Evolutionary conservation across 352 stramenopile species (phyloP).

Genomic region (Lagenidium giganteum): DNA sequence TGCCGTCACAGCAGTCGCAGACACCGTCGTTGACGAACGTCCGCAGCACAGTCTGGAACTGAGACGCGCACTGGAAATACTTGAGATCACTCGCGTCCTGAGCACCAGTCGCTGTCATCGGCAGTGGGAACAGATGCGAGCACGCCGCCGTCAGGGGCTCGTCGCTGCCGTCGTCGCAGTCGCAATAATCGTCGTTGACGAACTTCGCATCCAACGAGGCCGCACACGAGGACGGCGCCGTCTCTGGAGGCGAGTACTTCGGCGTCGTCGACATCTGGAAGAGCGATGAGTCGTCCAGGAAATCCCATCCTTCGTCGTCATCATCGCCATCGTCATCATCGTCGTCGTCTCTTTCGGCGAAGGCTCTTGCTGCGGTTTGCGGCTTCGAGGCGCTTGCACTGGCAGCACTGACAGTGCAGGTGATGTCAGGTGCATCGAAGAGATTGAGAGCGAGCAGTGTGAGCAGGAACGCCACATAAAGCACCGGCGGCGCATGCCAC

Average conservation of each 20-base stretch:
- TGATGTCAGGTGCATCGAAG: no score
- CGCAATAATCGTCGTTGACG: slow-evolving; percentile 93
- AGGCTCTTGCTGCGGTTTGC: no score
- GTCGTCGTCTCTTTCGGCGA: slow-evolving; percentile 15
- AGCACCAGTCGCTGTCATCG: slow-evolving; percentile 5
- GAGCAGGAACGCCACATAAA: no score
- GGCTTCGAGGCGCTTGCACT: no score
- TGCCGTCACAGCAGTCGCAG: slow-evolving; percentile 98
- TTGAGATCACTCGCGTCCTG: no score
- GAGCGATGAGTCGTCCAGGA: slow-evolving; percentile 47
- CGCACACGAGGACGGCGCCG: slow-evolving; percentile 19
- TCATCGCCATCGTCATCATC: slow-evolving; percentile 45
- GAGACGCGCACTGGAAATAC: slow-evolving; percentile 33
- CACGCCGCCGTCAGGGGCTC: slow-evolving; percentile 84
- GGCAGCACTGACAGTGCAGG: no score
- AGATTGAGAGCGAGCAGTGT: no score
- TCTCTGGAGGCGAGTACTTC: background rate
- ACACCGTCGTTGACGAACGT: slow-evolving; percentile 89
- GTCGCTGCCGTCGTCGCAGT: slow-evolving; percentile 90
- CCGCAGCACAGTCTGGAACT: slow-evolving; percentile 29
- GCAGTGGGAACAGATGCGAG: slow-evolving; percentile 24
- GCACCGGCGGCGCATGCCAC: no score
- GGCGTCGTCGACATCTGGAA: slow-evolving; percentile 19
- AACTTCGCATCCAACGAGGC: slow-evolving; percentile 21
- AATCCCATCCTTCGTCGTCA: slow-evolving; percentile 48